These are phyloP conservation scores for Daldinia childiae DNA, from an alignment of 495 filamentous ascomycete species.

Conservation along the genomic window DNA sequence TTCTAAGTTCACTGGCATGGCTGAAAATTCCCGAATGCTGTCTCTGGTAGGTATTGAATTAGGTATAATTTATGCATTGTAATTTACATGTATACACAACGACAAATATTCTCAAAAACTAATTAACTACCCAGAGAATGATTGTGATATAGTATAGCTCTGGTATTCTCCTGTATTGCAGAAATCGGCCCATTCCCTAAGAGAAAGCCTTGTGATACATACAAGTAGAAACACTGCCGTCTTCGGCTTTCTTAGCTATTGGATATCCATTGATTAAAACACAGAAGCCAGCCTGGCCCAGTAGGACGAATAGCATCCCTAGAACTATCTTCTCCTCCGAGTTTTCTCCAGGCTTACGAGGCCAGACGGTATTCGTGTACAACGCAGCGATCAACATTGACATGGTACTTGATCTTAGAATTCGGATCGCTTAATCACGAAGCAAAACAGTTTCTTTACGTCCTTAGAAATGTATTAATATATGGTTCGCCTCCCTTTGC, in stretches of 20 bases:
- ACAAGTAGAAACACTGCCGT: not conserved
- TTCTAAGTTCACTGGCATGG: not conserved
- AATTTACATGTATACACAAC: not conserved
- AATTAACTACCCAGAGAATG: not conserved
- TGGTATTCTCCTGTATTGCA: not conserved
- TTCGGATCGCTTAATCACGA: not conserved
- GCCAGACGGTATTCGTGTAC: not conserved
- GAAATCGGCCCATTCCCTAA: not conserved
- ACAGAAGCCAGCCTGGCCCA: not conserved
- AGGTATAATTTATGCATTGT: not conserved
- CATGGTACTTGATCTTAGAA: not conserved
- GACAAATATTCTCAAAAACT: not conserved
- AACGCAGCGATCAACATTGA: not conserved
- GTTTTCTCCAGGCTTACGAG: constrained; percentile 2
- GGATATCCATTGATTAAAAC: not conserved
- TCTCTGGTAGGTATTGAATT: not conserved
- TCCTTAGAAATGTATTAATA: not conserved
- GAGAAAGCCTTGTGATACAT: not conserved
- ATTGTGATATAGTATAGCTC: not conserved
- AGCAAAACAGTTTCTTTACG: not conserved
- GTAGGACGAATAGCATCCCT: not conserved
- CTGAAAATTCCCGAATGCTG: not conserved
- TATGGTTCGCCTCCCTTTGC: not conserved
- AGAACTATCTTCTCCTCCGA: not conserved
- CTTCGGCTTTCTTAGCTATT: not conserved